phyloP scores from a whole-genome alignment of 2,329 filamentous ascomycete species.

The Pseudocercospora fijiensis region DNA sequence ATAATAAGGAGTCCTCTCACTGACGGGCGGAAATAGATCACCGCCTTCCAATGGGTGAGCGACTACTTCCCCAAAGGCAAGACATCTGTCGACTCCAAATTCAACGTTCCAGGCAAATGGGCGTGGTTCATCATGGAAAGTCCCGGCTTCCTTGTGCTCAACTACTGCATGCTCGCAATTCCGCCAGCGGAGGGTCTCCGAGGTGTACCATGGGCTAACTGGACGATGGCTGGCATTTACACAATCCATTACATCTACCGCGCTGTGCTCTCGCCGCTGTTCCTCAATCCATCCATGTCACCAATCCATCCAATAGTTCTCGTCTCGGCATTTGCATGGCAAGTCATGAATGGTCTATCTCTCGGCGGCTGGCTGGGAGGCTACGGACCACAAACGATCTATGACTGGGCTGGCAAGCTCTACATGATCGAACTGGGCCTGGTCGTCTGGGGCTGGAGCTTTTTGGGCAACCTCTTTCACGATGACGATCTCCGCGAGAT shows the following conservation, averaged over 20 bases:
- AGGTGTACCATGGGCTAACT: conserved; percentile 71
- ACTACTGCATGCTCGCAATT: conserved; percentile 75
- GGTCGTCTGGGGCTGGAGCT: conserved; percentile 71
- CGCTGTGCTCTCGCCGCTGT: conserved; percentile 75
- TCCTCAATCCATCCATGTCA: conserved; percentile 85
- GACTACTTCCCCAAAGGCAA: conserved; percentile 91
- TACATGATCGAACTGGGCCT: conserved; percentile 62
- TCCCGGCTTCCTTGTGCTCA: conserved; percentile 70
- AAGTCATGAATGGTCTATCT: conserved; percentile 74
- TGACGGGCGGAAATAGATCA: conserved; percentile 56
- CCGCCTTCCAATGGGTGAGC: conserved; percentile 70
- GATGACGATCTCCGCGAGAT: conserved; percentile 90
- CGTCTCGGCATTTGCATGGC: conserved; percentile 66
- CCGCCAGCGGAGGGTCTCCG: conserved; percentile 58
- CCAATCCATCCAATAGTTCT: conserved; percentile 75
- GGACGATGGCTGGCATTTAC: conserved; percentile 69
- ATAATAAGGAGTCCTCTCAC: neutral
- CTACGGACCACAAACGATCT: conserved; percentile 66
- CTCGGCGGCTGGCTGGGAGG: conserved; percentile 80
- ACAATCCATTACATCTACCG: conserved; percentile 89
- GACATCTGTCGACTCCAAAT: conserved; percentile 68
- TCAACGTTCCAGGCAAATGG: conserved; percentile 86
- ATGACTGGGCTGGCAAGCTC: conserved; percentile 50
- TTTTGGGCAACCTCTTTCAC: conserved; percentile 80
- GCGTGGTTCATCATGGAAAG: conserved; percentile 89